phyloP scores from a whole-genome alignment of 1,284 basidiomycete genomes.

The Vanrija pseudolonga region DNA sequence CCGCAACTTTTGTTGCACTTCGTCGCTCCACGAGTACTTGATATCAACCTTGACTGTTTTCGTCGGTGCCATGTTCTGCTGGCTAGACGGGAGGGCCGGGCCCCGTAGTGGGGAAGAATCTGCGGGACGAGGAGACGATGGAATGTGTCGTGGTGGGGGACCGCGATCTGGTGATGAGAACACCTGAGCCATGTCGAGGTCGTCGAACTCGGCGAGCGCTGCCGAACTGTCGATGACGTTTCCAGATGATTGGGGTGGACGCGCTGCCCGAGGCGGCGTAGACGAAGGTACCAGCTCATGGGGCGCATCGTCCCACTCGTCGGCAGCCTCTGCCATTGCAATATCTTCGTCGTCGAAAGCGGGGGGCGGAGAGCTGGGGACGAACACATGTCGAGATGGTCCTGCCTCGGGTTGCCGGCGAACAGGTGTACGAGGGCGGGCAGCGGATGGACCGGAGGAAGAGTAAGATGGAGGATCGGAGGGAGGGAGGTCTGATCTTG shows the following conservation, averaged over 20 bases:
- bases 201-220: constrained; percentile 24
- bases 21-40: constrained; percentile 53
- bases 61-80: not conserved
- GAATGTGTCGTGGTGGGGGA: not conserved
- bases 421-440: not conserved
- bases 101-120: not conserved
- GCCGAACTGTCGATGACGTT: not conserved
- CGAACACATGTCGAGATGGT: constrained; percentile 6
- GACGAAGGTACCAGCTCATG: constrained; percentile 27
- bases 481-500: not conserved
- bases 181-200: constrained; percentile 21
- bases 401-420: not conserved
- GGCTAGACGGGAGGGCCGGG: not conserved
- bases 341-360: constrained; percentile 26
- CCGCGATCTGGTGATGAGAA: constrained; percentile 27
- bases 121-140: constrained; percentile 3
- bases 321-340: constrained; percentile 26
- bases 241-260: not conserved
- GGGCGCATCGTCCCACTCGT: not conserved
- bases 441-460: not conserved
- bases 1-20: constrained; percentile 63
- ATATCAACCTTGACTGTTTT: constrained; percentile 24
- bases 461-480: not conserved
- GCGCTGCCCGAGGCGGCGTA: constrained; percentile 10
- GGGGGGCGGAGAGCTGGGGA: constrained; percentile 16